phyloP scores from a whole-genome alignment of 208 protist species.

The Leishmania tarentolae region DNA sequence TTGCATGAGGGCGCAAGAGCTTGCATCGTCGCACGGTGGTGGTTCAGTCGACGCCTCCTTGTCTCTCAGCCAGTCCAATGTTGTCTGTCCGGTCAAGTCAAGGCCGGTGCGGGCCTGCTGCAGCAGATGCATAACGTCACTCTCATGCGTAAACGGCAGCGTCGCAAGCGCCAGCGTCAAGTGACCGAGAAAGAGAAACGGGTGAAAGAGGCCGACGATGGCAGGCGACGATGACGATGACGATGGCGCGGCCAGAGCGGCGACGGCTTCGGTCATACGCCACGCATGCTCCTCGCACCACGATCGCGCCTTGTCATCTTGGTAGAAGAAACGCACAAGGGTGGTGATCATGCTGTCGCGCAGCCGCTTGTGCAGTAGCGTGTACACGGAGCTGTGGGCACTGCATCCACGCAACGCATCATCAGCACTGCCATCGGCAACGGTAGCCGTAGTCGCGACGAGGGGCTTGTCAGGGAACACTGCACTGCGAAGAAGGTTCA shows the following conservation, averaged over 20 bases:
- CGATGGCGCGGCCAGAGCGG: neutral
- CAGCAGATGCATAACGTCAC: conserved; percentile 57
- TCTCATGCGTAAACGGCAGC: conserved; percentile 58
- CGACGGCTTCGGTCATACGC: neutral
- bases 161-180: conserved; percentile 54
- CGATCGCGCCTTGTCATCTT: conserved; percentile 46
- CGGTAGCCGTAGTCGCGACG: neutral
- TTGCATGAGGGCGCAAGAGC: conserved; percentile 6
- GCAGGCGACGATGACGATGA: neutral
- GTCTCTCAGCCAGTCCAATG: conserved; percentile 14
- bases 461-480: neutral
- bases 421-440: conserved; percentile 1
- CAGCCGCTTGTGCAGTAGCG: conserved; percentile 51
- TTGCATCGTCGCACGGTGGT: neutral
- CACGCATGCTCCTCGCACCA: conserved; percentile 48
- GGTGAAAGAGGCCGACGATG: conserved; percentile 26
- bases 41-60: neutral
- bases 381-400: conserved; percentile 52
- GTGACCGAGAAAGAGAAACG: conserved; percentile 61
- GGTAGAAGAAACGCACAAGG: conserved; percentile 70
- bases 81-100: conserved; percentile 60
- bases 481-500: conserved; percentile 60
- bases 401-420: conserved; percentile 16
- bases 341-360: conserved; percentile 61
- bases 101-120: conserved; percentile 60